Conservation (phyloP, 441 rosid species). For the Aleurites moluccanus region DNA sequence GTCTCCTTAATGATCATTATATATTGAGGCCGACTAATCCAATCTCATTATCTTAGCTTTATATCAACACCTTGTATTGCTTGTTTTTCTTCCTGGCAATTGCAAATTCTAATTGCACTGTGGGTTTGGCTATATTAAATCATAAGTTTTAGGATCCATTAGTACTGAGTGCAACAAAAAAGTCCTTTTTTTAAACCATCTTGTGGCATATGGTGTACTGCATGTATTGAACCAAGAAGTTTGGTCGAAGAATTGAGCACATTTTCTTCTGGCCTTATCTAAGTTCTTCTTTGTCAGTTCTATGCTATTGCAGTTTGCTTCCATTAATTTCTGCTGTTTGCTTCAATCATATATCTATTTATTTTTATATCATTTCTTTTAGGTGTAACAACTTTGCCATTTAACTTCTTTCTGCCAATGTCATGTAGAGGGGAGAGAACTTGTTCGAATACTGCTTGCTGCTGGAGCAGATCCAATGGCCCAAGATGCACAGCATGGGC, state of each 20-base stretch:
- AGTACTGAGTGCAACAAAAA: background rate
- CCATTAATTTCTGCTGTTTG: background rate
- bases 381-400: background rate
- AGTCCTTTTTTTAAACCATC: background rate
- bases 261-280: background rate
- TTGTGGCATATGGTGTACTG: background rate
- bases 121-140: background rate
- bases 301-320: background rate
- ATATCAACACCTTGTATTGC: background rate
- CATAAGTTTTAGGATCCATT: background rate
- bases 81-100: background rate
- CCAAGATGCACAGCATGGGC: constrained; percentile 85
- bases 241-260: background rate
- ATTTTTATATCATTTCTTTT: background rate
- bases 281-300: background rate
- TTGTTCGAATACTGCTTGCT: constrained; percentile 79
- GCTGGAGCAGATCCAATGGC: constrained; percentile 97
- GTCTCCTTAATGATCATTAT: background rate
- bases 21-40: background rate
- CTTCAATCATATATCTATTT: background rate
- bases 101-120: background rate
- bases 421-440: constrained; percentile 84
- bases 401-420: constrained; percentile 17
- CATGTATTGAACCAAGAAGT: background rate
- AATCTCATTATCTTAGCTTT: background rate